Evolutionary conservation across 2,329 filamentous ascomycete species (phyloP), one percentile per base, ranked within the genome.

Genomic region (Sporothrix euskadiensis): DNA sequence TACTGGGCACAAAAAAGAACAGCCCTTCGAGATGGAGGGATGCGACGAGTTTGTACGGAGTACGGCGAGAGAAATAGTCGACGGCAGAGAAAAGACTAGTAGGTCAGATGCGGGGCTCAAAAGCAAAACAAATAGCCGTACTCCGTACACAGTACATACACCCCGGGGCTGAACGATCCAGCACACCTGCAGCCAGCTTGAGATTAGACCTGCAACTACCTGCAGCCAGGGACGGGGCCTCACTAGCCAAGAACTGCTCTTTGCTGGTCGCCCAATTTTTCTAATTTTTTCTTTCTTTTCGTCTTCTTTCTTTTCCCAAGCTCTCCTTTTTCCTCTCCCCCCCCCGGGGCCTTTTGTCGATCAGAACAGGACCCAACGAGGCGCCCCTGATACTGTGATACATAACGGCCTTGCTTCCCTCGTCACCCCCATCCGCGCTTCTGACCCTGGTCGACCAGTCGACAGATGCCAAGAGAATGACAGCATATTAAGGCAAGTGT

Each of bases 331-430:
- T 30, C 57, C 47, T n/a, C 39, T 44, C 12, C 26, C 10, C 57
- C 22, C 56, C 57, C 32, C 47, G 14, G 63, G 49, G 26, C 26
- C 59, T 32, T 70, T 52, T 69, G 72, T 74, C 73, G 71, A 74
- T 74, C 73, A 54, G 61, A 71, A 47, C 41, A 22, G 26, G 57
- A 59, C 59, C 69, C 66, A 65, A 72, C 54, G 71, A 61, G 22
- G 52, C 32, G 65, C 74, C 71, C 73, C 71, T 74, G 54, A 65
- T 66, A 71, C 71, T 71, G 69, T 74, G 54, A 65, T 66, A 73
- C 68, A 69, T 72, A 54, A 70, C 71, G 26, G 65, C 30, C 19
- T 26, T 35, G 41, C 65, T 32, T n/a, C 44, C 65, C 16, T 41
- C 39, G 12, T 49, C 44, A 59, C 22, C 56, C 35, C 14, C 44